Evolutionary conservation across 352 stramenopile species (phyloP), one percentile per base, ranked within the genome.

Genomic region (Pythium phragmiticola): DNA sequence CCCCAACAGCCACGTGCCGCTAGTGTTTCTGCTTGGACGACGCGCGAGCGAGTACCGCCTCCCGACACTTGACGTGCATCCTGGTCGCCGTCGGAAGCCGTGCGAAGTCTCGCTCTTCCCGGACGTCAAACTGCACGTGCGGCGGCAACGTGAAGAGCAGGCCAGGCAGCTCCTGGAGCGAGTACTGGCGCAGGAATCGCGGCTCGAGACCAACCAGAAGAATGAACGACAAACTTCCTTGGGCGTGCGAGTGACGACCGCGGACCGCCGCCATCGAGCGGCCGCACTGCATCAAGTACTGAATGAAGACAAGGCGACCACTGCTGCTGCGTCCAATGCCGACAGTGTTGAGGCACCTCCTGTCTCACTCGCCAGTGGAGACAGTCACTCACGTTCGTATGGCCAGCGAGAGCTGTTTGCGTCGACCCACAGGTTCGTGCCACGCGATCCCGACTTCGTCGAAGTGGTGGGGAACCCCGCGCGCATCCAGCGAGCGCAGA

Each of bases 11-110:
- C 65, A 92, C 65, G 76, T 92, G 6, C 83, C 83, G 36, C 70
- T 92, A 16, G 68, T 77, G 37, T 92, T 92, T 61, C 70, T 92
- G 16, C 81, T 90, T 4, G 83, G 83, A 2, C 54, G 69, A 28
- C 72, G 73, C 3, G 73, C 67, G 13, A 80, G 69, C 47, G 53
- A 73, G 19, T 91, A 88, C 59, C 46, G 28, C 7, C 41, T 71
- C 2, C 57, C 65, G 14, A 50, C 65, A 11, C 55, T 72, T 0
- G 34, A 7, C 11, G 7, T 41, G 0, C 5, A 4, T 14, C 2
- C 28, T 3, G 3, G 8, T 7, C 23, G 39, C 21, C 53, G 53
- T 17, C 37, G 7, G 7, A 37, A 50, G 9, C 8, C 36, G 12
- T 21, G 21, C 14, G 49, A 23, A 3, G 7, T 28, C 23, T 7